A percentile compares a stretch with the other conserved stretches of the same genome.
Evolutionary conservation across 345 rosid genomes (phyloP).

Genomic region (Aurinia saxatilis): DNA sequence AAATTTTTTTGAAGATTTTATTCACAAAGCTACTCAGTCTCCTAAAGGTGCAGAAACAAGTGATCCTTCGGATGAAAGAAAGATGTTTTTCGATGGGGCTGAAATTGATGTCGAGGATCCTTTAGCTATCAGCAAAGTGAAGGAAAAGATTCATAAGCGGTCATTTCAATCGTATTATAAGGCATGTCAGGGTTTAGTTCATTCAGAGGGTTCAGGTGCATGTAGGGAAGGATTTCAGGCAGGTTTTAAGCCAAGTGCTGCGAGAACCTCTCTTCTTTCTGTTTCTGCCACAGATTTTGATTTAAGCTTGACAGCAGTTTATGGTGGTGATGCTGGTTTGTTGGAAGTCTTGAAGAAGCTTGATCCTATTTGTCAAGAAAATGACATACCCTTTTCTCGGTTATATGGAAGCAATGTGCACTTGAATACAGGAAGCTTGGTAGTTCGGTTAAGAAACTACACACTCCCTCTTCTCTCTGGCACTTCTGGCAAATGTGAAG

Average conservation of each 20-base stretch:
- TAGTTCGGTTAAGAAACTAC: slow-evolving; percentile 68
- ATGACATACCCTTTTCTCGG: slow-evolving; percentile 81
- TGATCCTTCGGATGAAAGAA: slow-evolving; percentile 46
- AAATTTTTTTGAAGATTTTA: slow-evolving; percentile 68
- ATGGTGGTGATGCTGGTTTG: slow-evolving; percentile 90
- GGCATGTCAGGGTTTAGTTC: slow-evolving; percentile 71
- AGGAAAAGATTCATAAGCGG: slow-evolving; percentile 60
- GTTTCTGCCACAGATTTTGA: slow-evolving; percentile 83
- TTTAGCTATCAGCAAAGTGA: slow-evolving; percentile 43
- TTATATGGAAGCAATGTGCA: slow-evolving; percentile 74
- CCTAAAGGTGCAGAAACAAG: slow-evolving; percentile 43
- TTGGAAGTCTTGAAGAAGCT: slow-evolving; percentile 68
- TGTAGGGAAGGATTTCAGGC: slow-evolving; percentile 77
- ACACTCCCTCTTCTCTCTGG: slow-evolving; percentile 83
- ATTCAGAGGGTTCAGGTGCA: slow-evolving; percentile 83
- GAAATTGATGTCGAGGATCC: slow-evolving; percentile 63
- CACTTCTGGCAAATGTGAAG: slow-evolving; percentile 80
- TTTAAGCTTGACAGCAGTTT: slow-evolving; percentile 62
- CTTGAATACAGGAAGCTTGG: slow-evolving; percentile 54
- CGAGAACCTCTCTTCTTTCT: slow-evolving; percentile 71
- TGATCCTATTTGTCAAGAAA: slow-evolving; percentile 70
- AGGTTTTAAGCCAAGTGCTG: slow-evolving; percentile 74
- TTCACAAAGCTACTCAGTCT: slow-evolving; percentile 36
- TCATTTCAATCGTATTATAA: slow-evolving; percentile 76
- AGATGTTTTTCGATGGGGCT: slow-evolving; percentile 45